Evolutionary conservation across 1,284 basidiomycete species (phyloP).

Genomic region (Ustilago bromivora): DNA sequence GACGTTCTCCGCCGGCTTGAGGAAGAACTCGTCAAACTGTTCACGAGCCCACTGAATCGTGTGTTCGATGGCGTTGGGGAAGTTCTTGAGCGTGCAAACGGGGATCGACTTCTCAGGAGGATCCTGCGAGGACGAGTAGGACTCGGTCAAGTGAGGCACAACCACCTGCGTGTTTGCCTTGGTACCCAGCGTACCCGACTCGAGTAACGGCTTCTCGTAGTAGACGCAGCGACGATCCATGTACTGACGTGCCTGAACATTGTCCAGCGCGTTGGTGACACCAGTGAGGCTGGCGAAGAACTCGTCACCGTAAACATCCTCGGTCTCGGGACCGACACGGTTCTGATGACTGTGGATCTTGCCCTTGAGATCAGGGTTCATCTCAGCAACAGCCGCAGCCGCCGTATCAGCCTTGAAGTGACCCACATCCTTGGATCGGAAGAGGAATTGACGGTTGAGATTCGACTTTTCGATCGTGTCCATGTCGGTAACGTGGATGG

Average conservation of each 20-base stretch:
- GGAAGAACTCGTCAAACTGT: constrained; percentile 91
- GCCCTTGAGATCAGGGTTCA: constrained; percentile 92
- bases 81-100: constrained; percentile 98
- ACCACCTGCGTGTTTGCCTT: constrained; percentile 99
- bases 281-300: constrained; percentile 89
- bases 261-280: constrained; percentile 99
- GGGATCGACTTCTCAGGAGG: constrained; percentile 98
- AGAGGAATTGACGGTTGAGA: constrained; percentile 97
- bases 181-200: constrained; percentile 97
- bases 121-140: constrained; percentile 97
- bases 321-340: constrained; percentile 88
- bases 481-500: constrained; percentile 94
- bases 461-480: constrained; percentile 99
- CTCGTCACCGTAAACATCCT: constrained; percentile 90
- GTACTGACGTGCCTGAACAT: constrained; percentile 93
- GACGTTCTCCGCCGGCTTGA: constrained; percentile 92
- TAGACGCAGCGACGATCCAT: constrained; percentile 99
- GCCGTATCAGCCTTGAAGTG: constrained; percentile 98
- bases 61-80: constrained; percentile 98
- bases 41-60: constrained; percentile 96
- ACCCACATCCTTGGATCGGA: constrained; percentile 95
- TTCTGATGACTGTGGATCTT: constrained; percentile 93
- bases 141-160: constrained; percentile 94
- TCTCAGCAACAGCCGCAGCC: constrained; percentile 88
- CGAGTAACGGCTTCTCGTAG: constrained; percentile 94